These are phyloP conservation scores for Mycena capillaripes DNA, from an alignment of 768 basidiomycete species.

Conservation along the genomic window DNA sequence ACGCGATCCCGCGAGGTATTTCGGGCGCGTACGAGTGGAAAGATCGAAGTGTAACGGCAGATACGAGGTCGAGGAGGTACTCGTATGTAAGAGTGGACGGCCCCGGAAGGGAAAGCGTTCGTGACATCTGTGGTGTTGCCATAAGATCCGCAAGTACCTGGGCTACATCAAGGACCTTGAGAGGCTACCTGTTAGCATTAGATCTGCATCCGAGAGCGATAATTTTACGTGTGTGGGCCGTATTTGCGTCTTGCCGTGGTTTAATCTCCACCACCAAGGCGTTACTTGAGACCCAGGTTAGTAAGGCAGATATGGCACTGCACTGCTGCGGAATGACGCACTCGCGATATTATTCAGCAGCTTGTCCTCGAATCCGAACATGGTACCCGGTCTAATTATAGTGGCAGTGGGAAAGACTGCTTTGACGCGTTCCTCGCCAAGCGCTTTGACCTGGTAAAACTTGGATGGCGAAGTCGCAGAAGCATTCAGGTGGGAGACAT, in stretches of 20 bases:
- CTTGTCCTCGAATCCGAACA: slow-evolving; percentile 98
- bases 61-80: slow-evolving; percentile 83
- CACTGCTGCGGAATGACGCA: slow-evolving; percentile 56
- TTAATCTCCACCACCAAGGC: slow-evolving; percentile 95
- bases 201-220: slow-evolving; percentile 16
- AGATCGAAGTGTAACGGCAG: slow-evolving; percentile 83
- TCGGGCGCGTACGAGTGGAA: slow-evolving; percentile 76
- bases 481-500: slow-evolving; percentile 96
- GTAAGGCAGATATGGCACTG: slow-evolving; percentile 37
- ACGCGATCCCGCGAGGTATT: slow-evolving; percentile 81
- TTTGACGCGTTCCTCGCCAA: slow-evolving; percentile 90
- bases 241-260: slow-evolving; percentile 87
- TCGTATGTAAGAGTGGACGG: slow-evolving; percentile 89
- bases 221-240: slow-evolving; percentile 88
- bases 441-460: slow-evolving; percentile 91
- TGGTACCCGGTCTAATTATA: slow-evolving; percentile 85
- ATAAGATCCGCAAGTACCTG: slow-evolving; percentile 89
- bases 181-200: slow-evolving; percentile 32
- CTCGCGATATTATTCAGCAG: slow-evolving; percentile 92
- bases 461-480: slow-evolving; percentile 80
- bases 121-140: slow-evolving; percentile 69
- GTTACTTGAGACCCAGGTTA: slow-evolving; percentile 68
- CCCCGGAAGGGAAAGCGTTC: slow-evolving; percentile 88
- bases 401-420: slow-evolving; percentile 88
- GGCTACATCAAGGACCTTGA: slow-evolving; percentile 92